Base-by-base conservation (phyloP, 208 protist genomes). In the Endotrypanum monterogeii region DNA sequence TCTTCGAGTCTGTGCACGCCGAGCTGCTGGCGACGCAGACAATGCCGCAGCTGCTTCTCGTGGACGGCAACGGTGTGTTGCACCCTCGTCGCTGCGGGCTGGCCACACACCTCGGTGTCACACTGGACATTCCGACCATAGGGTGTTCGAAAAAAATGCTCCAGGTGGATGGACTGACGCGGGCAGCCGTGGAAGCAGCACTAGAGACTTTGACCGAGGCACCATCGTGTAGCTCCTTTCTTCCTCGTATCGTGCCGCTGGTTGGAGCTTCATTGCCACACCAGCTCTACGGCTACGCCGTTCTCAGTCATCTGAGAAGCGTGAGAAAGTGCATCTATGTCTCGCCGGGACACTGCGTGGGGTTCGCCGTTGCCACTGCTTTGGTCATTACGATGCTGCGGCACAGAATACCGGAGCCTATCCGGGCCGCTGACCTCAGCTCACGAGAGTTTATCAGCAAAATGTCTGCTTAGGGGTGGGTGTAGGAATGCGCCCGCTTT, bases 51-150 rank as follows among this genome's bases (percentile, higher is more conserved):
- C 68, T 99, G 14, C 72, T 99, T 28, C 52, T 99, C 1, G 87
- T 99, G 8, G 98, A 99, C 73, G 98, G 98, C 18, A 99, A 99
- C 71, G 98, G 98, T 3, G 85, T 98, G 3, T 89, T 98, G 44
- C 98, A 99, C 63, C 94, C 87, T 39, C 73, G 95, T 12, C 88
- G 94, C 12, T 97, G 97, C 65, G 98, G 98, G 6, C 76, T 98
- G 3, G 98, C 98, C 11, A 97, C 86, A 39, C 98, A 99, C 75
- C 81, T 99, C 4, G 98, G 98, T 37, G 92, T 99, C 3, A 62
- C 94, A 6, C 65, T 90, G 0, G 87, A 88, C 74, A 80, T 98
- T 28, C 97, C 98, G 7, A 98, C 96, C 0, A 87, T 99, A 76
- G 97, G 96, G 23, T 92, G 94, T 48, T 92, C 90, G 0, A 99